Conservation (phyloP, 73 alveolate genomes). For the Symbiodinium natans region DNA sequence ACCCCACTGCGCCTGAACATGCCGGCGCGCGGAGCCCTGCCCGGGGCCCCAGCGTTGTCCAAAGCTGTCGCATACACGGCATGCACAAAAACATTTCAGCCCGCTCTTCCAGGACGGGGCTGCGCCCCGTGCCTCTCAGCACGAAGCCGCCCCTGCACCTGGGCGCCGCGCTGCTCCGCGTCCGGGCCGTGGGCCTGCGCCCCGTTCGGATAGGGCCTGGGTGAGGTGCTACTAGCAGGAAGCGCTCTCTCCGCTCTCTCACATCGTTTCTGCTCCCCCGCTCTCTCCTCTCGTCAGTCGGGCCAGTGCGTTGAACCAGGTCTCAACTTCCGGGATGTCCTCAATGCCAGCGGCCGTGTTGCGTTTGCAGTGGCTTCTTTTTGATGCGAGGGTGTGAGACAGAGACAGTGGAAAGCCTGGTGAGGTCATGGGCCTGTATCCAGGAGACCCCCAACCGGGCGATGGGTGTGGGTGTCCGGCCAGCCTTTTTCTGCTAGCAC, state of each 20-base stretch:
- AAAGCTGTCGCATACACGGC: background rate
- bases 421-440: conserved; percentile 93
- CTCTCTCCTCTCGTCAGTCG: too few species aligned
- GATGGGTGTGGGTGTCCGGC: too few species aligned
- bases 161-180: conserved; percentile 85
- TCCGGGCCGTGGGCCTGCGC: conserved; percentile 62
- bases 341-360: conserved; percentile 2
- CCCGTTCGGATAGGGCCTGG: background rate
- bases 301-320: background rate
- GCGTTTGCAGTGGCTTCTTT: background rate
- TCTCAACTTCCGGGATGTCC: conserved; percentile 89
- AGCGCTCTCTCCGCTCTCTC: background rate
- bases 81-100: too few species aligned
- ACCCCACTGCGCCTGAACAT: conserved; percentile 85
- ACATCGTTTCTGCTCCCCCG: too few species aligned
- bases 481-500: too few species aligned
- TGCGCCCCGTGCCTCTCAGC: conserved; percentile 68
- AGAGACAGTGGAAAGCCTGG: too few species aligned
- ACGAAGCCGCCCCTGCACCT: conserved; percentile 58
- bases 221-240: background rate
- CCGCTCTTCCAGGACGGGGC: conserved; percentile 45
- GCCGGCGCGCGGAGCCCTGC: conserved; percentile 91
- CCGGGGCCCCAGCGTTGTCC: background rate
- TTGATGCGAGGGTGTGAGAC: too few species aligned
- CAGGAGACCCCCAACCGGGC: background rate